Conservation (phyloP, 164 flowering plant species). For the Chloranthus sessilifolius region DNA sequence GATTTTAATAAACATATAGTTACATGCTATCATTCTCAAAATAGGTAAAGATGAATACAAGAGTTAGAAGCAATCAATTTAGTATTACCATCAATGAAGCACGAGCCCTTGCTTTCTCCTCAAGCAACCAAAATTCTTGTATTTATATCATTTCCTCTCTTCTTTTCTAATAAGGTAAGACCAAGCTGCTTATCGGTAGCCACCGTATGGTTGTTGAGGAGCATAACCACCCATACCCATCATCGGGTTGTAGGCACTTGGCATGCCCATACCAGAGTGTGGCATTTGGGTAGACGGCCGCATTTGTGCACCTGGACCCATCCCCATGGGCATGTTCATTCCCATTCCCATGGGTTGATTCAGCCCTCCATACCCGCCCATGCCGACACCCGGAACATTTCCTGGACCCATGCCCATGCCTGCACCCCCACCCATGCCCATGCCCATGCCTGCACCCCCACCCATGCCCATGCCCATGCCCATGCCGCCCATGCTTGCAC, state of each 20-base stretch:
- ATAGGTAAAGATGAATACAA: no score
- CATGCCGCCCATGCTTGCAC: constrained; percentile 3
- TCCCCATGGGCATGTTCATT: constrained; percentile 19
- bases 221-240: constrained; percentile 64
- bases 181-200: constrained; percentile 61
- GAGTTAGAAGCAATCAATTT: no score
- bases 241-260: constrained; percentile 53
- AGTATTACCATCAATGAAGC: no score
- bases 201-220: constrained; percentile 70
- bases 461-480: constrained; percentile 18
- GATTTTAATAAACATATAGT: no score
- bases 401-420: constrained; percentile 40
- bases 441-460: constrained; percentile 23
- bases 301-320: constrained; percentile 3
- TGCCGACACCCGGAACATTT: no score
- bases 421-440: constrained; percentile 11
- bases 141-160: no score
- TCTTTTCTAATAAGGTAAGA: no score
- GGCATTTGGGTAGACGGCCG: constrained; percentile 25
- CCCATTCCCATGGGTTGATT: constrained; percentile 32
- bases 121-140: no score
- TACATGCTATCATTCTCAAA: no score
- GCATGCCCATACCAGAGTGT: constrained; percentile 38
- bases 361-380: constrained; percentile 3
- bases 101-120: no score